These are phyloP conservation scores for Aspergillus ibericus DNA, from an alignment of 2,329 filamentous ascomycete genomes.

Conservation along the genomic window DNA sequence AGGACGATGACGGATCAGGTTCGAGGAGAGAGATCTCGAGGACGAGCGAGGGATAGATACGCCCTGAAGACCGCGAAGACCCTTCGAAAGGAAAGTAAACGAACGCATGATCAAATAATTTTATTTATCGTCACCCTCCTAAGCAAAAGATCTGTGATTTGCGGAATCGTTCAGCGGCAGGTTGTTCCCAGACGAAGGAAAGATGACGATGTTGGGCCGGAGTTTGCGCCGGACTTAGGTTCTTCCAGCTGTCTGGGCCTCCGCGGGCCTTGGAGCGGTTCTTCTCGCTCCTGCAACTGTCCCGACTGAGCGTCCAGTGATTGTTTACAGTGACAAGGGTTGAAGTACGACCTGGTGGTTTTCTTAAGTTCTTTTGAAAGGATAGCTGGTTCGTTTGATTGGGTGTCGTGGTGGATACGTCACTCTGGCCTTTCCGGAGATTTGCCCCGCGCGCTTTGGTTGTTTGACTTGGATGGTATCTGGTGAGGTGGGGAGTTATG, in stretches of 20 bases:
- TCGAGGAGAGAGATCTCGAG: conserved; percentile 19
- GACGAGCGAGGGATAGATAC: conserved; percentile 14
- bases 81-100: conserved; percentile 17
- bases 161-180: too few species aligned
- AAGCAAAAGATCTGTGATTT: too few species aligned
- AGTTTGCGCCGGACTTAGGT: conserved; percentile 27
- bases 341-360: not conserved
- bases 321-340: not conserved
- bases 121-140: too few species aligned
- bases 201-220: conserved; percentile 16
- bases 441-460: conserved; percentile 15
- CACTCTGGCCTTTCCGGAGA: not conserved
- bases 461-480: conserved; percentile 12
- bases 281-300: not conserved
- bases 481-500: conserved; percentile 37
- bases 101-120: conserved; percentile 18
- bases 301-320: not conserved
- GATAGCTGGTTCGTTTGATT: too few species aligned
- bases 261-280: conserved; percentile 17
- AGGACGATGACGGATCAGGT: conserved; percentile 21
- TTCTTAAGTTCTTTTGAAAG: not conserved
- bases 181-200: not conserved
- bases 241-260: conserved; percentile 25
- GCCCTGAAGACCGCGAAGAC: too few species aligned
- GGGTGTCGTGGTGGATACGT: not conserved